These are phyloP conservation scores for Trametes cingulata DNA, from an alignment of 768 basidiomycete species.

Conservation along the genomic window DNA sequence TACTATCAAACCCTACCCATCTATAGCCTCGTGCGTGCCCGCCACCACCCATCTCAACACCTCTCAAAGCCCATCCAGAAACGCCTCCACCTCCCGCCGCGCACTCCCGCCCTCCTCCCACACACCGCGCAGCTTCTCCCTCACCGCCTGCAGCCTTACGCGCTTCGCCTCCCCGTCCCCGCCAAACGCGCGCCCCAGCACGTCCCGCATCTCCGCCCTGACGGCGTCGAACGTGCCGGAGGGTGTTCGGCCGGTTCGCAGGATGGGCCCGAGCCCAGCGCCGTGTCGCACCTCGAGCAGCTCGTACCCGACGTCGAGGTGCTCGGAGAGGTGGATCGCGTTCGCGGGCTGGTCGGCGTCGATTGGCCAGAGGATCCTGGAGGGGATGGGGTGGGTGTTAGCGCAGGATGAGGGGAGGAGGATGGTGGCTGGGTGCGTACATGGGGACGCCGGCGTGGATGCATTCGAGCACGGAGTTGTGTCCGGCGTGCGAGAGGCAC, in stretches of 20 bases:
- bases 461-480: slow-evolving; percentile 14
- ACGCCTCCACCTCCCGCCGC: slow-evolving; percentile 1
- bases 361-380: slow-evolving; percentile 25
- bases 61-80: not conserved
- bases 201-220: slow-evolving; percentile 17
- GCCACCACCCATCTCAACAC: too few relatives aligned
- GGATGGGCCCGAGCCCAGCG: slow-evolving; percentile 12
- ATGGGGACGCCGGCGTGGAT: slow-evolving; percentile 7
- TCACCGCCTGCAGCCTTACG: slow-evolving; percentile 14
- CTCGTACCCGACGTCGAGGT: slow-evolving; percentile 30
- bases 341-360: slow-evolving; percentile 28
- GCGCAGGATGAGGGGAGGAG: not conserved
- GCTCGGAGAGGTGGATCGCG: slow-evolving; percentile 23
- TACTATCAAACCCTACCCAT: too few relatives aligned
- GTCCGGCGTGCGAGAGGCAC: slow-evolving; percentile 13
- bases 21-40: too few relatives aligned
- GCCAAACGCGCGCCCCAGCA: slow-evolving; percentile 25
- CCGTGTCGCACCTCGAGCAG: slow-evolving; percentile 28
- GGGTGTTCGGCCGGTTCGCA: slow-evolving; percentile 15
- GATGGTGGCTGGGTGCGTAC: not conserved
- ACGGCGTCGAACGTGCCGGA: slow-evolving; percentile 28
- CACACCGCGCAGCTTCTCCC: not conserved
- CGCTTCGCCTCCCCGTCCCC: slow-evolving; percentile 30
- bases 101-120: slow-evolving; percentile 14
- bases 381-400: not conserved